phyloP scores from a whole-genome alignment of 768 basidiomycete species.

The Russula abietina region DNA sequence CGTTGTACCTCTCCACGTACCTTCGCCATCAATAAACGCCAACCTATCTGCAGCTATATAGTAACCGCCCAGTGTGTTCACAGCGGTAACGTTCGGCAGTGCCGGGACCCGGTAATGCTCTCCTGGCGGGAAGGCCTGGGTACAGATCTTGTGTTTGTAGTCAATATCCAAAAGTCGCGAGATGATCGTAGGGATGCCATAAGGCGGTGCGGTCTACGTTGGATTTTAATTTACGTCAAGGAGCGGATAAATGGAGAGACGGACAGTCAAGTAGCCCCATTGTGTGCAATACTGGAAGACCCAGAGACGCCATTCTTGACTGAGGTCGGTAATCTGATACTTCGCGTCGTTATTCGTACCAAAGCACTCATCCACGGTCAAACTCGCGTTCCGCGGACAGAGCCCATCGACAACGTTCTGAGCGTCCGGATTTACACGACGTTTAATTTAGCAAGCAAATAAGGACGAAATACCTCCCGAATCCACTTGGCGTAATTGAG shows the following conservation, averaged over 20 bases:
- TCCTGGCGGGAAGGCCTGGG: slow-evolving; percentile 71
- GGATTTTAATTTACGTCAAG: not conserved
- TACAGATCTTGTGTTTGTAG: slow-evolving; percentile 65
- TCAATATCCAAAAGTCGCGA: slow-evolving; percentile 70
- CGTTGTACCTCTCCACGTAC: slow-evolving; percentile 31
- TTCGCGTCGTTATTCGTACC: slow-evolving; percentile 67
- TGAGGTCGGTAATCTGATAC: slow-evolving; percentile 55
- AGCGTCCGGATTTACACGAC: not conserved
- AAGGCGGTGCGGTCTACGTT: slow-evolving; percentile 64
- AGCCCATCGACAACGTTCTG: slow-evolving; percentile 18
- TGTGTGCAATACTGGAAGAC: slow-evolving; percentile 88
- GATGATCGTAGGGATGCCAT: slow-evolving; percentile 64
- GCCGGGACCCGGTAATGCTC: slow-evolving; percentile 64
- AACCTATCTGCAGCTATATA: slow-evolving; percentile 71
- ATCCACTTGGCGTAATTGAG: slow-evolving; percentile 75
- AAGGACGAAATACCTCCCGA: slow-evolving; percentile 44
- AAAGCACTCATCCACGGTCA: slow-evolving; percentile 67
- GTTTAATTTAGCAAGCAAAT: too few relatives aligned
- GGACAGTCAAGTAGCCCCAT: slow-evolving; percentile 90
- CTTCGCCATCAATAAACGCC: slow-evolving; percentile 85
- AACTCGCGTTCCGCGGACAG: slow-evolving; percentile 33
- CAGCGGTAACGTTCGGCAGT: slow-evolving; percentile 72
- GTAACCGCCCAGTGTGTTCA: slow-evolving; percentile 84
- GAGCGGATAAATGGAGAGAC: slow-evolving; percentile 23
- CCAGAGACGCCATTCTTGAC: slow-evolving; percentile 84